These are phyloP conservation scores for Camellia oleifera DNA, from an alignment of 179 eudicot species.

Conservation along the genomic window DNA sequence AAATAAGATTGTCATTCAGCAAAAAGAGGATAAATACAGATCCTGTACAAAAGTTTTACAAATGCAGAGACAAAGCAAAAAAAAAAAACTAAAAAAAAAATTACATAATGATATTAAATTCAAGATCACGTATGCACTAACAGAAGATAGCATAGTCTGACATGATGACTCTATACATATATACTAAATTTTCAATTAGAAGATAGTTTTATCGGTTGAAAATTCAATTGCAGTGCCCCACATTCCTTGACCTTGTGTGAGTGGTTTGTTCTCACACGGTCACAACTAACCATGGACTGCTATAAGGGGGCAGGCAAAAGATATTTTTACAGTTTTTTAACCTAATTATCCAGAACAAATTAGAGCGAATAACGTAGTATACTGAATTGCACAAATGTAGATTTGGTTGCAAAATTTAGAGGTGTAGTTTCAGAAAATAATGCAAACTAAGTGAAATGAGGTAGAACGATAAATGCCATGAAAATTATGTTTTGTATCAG, in stretches of 20 bases:
- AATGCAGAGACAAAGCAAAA: background rate
- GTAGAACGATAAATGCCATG: background rate
- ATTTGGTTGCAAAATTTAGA: background rate
- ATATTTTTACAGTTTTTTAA: background rate
- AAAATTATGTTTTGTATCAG: background rate
- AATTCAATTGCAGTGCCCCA: background rate
- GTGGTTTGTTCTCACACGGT: no score
- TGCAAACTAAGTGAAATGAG: background rate
- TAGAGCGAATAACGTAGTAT: background rate
- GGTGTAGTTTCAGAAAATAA: background rate
- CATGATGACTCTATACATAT: background rate
- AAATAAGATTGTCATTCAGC: background rate
- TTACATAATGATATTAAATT: background rate
- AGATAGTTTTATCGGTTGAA: background rate
- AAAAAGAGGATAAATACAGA: no score
- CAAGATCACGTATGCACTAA: background rate
- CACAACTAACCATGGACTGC: background rate
- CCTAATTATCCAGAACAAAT: background rate
- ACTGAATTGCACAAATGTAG: background rate
- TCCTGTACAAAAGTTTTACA: no score
- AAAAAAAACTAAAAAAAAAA: background rate
- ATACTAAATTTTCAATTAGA: background rate
- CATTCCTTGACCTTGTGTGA: background rate
- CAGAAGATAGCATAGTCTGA: background rate
- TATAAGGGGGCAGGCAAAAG: background rate